Percentiles rank a stretch among this genome's conserved stretches.
These are phyloP conservation scores for Emmonsiellopsis sp. DNA, from an alignment of 2,329 filamentous ascomycete genomes.

Conservation along the genomic window DNA sequence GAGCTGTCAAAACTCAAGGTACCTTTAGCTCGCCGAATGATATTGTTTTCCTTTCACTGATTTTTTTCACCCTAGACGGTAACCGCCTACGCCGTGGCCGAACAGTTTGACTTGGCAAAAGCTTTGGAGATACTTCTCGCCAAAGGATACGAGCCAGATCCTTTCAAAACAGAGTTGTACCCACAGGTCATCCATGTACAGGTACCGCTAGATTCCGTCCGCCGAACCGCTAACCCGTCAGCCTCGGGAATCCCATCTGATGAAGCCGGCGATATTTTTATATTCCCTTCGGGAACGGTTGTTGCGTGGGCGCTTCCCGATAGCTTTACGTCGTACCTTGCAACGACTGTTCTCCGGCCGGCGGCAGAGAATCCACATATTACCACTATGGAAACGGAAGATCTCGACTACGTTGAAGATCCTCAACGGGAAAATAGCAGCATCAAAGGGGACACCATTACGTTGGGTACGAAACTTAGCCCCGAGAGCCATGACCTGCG, in stretches of 20 bases:
- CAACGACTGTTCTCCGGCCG: constrained; percentile 61
- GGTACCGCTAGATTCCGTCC: constrained; percentile 37
- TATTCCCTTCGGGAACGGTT: constrained; percentile 89
- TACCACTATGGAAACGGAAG: constrained; percentile 69
- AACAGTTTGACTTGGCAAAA: constrained; percentile 52
- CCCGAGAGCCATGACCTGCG: constrained; percentile 13
- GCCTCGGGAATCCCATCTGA: constrained; percentile 30
- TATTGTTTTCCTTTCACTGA: not conserved
- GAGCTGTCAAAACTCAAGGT: constrained; percentile 30
- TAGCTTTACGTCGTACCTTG: constrained; percentile 58
- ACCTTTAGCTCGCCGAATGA: not conserved
- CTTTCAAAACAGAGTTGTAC: constrained; percentile 51
- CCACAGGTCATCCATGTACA: constrained; percentile 57
- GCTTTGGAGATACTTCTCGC: constrained; percentile 49
- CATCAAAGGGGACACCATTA: constrained; percentile 79
- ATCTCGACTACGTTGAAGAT: constrained; percentile 80
- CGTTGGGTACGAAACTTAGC: constrained; percentile 63
- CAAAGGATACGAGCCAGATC: constrained; percentile 54
- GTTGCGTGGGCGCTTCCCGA: constrained; percentile 85
- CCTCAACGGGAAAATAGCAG: constrained; percentile 60
- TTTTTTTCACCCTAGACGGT: constrained; percentile 33
- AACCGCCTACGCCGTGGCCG: constrained; percentile 59
- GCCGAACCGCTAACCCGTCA: constrained; percentile 32
- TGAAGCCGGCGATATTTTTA: constrained; percentile 73
- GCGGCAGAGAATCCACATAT: constrained; percentile 69